Evolutionary conservation across 2,329 filamentous ascomycete species (phyloP).

Genomic region (Botrytis byssoidea): DNA sequence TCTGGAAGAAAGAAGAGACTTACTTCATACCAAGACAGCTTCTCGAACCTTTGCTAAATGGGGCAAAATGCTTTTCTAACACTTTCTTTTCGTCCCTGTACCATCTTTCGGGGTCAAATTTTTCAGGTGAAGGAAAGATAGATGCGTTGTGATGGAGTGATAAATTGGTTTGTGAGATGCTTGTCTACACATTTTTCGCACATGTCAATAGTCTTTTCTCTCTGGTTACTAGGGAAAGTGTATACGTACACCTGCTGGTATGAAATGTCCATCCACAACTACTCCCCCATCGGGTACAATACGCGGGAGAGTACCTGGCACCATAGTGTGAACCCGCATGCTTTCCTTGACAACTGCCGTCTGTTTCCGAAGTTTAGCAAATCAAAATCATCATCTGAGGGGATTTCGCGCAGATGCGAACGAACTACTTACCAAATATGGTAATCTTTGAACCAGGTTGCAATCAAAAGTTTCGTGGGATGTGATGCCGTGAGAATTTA

Average conservation of each 20-base stretch:
- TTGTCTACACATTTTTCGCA: background rate
- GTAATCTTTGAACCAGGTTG: background rate
- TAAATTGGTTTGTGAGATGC: background rate
- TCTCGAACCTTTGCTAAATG: background rate
- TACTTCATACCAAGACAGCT: background rate
- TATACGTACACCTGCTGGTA: constrained; percentile 1
- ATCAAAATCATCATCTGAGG: too few species aligned
- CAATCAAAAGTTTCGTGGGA: background rate
- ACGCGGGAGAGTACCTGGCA: background rate
- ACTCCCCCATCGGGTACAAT: background rate
- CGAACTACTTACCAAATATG: background rate
- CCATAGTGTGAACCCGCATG: background rate
- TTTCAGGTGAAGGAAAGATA: background rate
- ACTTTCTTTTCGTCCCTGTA: background rate
- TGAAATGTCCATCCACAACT: background rate
- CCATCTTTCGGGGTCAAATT: constrained; percentile 4
- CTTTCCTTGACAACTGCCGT: constrained; percentile 6
- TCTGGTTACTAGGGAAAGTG: background rate
- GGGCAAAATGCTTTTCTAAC: background rate
- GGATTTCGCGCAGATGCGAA: background rate
- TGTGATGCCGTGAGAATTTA: background rate
- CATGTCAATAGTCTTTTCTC: fast-evolving
- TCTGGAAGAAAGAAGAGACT: background rate
- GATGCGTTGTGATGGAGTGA: background rate
- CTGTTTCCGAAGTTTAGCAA: background rate